These are phyloP conservation scores for Meira miltonrushii DNA, from an alignment of 1,284 basidiomycete genomes.

Conservation along the genomic window DNA sequence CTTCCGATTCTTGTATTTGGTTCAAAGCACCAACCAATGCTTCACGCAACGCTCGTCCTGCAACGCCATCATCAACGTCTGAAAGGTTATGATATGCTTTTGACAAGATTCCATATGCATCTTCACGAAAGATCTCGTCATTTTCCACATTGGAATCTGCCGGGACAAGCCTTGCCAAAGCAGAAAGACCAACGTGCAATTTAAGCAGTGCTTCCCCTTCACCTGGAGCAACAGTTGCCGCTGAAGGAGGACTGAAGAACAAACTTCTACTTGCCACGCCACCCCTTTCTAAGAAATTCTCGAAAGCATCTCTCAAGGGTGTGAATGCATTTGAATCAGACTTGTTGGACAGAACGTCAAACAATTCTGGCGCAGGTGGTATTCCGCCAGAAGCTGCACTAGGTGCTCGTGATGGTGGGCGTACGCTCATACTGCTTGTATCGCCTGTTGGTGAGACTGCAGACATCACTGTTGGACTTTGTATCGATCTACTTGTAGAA, in stretches of 20 bases:
- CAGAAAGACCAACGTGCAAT: conserved; percentile 40
- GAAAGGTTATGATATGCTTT: conserved; percentile 30
- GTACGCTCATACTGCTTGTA: not conserved
- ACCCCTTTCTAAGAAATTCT: conserved; percentile 28
- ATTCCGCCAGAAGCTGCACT: conserved; percentile 8
- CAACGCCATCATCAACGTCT: not conserved
- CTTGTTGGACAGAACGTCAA: conserved; percentile 7
- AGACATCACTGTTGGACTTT: conserved; percentile 1
- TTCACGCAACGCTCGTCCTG: not conserved
- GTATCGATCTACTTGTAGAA: too few species aligned
- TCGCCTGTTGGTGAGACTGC: not conserved
- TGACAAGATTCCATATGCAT: conserved; percentile 31
- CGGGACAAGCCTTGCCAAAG: conserved; percentile 26
- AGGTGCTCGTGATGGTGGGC: conserved; percentile 1
- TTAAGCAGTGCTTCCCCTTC: conserved; percentile 43
- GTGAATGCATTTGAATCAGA: conserved; percentile 9
- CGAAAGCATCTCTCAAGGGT: conserved; percentile 34
- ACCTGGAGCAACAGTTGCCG: conserved; percentile 14
- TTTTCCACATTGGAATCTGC: conserved; percentile 23
- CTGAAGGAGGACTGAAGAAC: conserved; percentile 9
- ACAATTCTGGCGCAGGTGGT: conserved; percentile 12
- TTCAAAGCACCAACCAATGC: not conserved
- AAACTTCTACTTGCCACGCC: not conserved
- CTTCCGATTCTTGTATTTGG: not conserved
- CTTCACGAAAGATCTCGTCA: conserved; percentile 28